These are phyloP conservation scores for Linum tenue DNA, from an alignment of 345 rosid genomes.

Conservation along the genomic window DNA sequence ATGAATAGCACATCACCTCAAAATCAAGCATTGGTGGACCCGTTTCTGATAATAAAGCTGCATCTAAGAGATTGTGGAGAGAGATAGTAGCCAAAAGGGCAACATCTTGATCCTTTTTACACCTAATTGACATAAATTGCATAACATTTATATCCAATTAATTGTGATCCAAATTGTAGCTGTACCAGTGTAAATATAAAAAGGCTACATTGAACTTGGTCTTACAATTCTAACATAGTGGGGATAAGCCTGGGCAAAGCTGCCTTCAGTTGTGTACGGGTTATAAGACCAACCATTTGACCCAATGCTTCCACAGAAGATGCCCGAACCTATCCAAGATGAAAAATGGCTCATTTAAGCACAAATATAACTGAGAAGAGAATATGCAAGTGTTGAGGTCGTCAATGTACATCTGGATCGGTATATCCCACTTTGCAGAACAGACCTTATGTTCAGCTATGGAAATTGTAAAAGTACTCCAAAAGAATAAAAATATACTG, in stretches of 20 bases:
- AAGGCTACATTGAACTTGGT: conserved; percentile 10
- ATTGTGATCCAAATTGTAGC: neutral
- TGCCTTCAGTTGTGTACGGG: conserved; percentile 70
- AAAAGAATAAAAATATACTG: neutral
- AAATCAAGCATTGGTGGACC: conserved; percentile 98
- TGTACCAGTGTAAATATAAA: neutral
- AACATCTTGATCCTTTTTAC: conserved; percentile 74
- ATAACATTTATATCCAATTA: conserved; percentile 1
- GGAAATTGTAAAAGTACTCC: neutral
- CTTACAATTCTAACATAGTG: conserved; percentile 81
- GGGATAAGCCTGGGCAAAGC: conserved; percentile 92
- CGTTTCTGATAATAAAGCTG: conserved; percentile 70
- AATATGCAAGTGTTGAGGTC: neutral
- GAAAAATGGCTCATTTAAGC: conserved; percentile 13
- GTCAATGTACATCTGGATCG: neutral
- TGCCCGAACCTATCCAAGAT: conserved; percentile 58
- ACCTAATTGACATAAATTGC: conserved; percentile 33
- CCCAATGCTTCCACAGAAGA: conserved; percentile 93
- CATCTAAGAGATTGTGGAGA: conserved; percentile 66
- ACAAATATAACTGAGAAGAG: neutral
- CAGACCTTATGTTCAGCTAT: neutral
- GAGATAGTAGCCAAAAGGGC: conserved; percentile 76
- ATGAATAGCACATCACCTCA: conserved; percentile 45
- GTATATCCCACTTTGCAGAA: neutral
- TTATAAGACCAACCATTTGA: conserved; percentile 91